phyloP scores from a whole-genome alignment of 1,284 basidiomycete species.

The Pseudozyma pruni region DNA sequence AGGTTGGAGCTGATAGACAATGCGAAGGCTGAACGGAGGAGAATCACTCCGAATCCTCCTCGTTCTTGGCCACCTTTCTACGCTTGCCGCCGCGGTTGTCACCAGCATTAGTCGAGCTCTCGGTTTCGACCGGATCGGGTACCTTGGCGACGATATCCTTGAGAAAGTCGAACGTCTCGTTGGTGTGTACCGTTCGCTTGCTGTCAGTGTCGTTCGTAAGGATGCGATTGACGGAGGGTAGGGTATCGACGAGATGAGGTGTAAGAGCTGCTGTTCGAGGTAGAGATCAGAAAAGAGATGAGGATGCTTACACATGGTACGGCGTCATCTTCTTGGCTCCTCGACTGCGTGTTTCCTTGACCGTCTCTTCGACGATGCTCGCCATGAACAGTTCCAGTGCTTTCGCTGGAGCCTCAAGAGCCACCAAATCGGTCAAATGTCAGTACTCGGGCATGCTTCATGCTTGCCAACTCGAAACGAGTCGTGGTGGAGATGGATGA shows the following conservation, averaged over 20 bases:
- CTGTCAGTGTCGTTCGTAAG: constrained; percentile 70
- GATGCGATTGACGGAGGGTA: too few species aligned
- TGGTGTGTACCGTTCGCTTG: constrained; percentile 90
- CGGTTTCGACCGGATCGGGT: constrained; percentile 79
- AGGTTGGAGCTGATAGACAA: background rate
- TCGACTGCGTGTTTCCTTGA: constrained; percentile 81
- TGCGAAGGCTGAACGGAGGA: too few species aligned
- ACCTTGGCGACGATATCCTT: constrained; percentile 91
- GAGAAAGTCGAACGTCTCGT: constrained; percentile 92
- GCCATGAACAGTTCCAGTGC: constrained; percentile 93
- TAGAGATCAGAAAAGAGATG: constrained; percentile 3
- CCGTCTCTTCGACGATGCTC: constrained; percentile 84
- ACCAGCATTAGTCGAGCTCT: constrained; percentile 13
- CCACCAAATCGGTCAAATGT: constrained; percentile 1
- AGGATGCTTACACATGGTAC: constrained; percentile 83
- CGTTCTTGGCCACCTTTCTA: constrained; percentile 43
- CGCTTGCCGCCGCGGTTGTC: constrained; percentile 50
- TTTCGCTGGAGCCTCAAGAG: constrained; percentile 77
- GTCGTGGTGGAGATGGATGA: background rate
- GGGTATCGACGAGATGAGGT: too few species aligned
- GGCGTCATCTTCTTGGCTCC: constrained; percentile 91
- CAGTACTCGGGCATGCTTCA: background rate
- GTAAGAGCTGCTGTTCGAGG: too few species aligned
- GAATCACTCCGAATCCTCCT: constrained; percentile 29
- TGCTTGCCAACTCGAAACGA: too few species aligned